phyloP scores from a whole-genome alignment of 164 flowering plant genomes.

The Vitis rupestris region DNA sequence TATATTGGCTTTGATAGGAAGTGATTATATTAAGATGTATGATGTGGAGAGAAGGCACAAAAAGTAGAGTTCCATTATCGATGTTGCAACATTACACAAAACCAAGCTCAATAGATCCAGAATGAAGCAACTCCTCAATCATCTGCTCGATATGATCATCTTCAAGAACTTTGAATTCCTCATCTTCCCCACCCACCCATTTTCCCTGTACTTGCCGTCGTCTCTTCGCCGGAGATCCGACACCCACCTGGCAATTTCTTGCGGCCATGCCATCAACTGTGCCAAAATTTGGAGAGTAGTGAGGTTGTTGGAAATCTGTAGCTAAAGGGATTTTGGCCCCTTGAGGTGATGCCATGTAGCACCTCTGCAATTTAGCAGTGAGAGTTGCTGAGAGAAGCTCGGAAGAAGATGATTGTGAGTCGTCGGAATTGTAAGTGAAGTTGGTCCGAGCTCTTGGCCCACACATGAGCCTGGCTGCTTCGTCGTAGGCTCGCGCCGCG shows the following conservation, averaged over 20 bases:
- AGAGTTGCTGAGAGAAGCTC: constrained; percentile 33
- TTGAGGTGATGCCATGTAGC: constrained; percentile 36
- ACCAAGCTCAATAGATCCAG: constrained; percentile 36
- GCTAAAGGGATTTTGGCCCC: constrained; percentile 7
- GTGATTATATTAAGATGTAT: too few species aligned
- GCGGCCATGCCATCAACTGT: constrained; percentile 3
- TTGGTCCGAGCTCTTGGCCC: constrained; percentile 46
- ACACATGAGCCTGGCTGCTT: constrained; percentile 51
- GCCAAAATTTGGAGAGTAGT: not conserved
- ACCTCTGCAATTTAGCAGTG: constrained; percentile 43
- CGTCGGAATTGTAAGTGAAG: constrained; percentile 30
- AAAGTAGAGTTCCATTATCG: not conserved
- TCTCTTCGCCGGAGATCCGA: constrained; percentile 5
- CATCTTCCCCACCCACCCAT: constrained; percentile 6
- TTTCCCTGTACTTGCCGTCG: not conserved
- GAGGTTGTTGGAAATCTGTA: not conserved
- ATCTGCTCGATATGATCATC: constrained; percentile 47
- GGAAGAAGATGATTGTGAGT: constrained; percentile 23
- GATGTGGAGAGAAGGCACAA: too few species aligned
- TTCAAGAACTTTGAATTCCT: constrained; percentile 23
- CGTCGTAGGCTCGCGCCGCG: constrained; percentile 52
- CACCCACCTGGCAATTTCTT: not conserved
- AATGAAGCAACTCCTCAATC: constrained; percentile 44
- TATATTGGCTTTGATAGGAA: too few species aligned
- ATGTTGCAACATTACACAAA: constrained; percentile 9